Evolutionary conservation across 805 yeast genomes (phyloP), one percentile per base, ranked within the genome.

Genomic region (Metschnikowia continentalis): DNA sequence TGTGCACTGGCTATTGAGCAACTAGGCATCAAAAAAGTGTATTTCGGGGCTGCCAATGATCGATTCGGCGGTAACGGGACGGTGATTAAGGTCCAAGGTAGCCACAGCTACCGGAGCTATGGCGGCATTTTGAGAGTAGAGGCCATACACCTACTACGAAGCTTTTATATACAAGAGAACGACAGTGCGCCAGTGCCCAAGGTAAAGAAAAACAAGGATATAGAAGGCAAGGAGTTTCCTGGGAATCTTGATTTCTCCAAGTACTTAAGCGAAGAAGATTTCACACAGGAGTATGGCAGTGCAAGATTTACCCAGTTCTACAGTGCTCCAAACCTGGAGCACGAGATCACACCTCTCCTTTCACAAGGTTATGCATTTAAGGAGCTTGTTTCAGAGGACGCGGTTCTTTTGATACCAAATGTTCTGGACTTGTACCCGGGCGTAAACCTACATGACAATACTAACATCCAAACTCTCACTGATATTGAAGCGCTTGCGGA

Each of bases 31-130:
- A 68, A 80, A 32, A 72, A 74, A 38, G 96, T 92, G 1, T 83
- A 83, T 42, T 94, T 89, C 61, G 98, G 99, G 0, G 91, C 97
- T 62, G 94, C 90, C 0, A 94, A 94, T 65, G 98, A 92, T 55
- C 70, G 98, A 42, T 94, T 94, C 70, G 99, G 99, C 0, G 98
- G 99, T 0, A 91, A 91, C 65, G 98, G 98, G 0, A 84, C 96
- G 0, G 94, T 92, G 1, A 67, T 90, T 30, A 69, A 75, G 10
- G 76, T 89, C 1, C 60, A 64, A 39, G 56, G 55, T 49, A 54
- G 61, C 48, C 61, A 63, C 35, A 49, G 67, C 50, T 88, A 87
- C 62, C 56, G 61, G 0, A 81, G 86, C 2, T 78, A 78, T 46
- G 97, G 98, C 0, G 97, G 96, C 0, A 72, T 94, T 3, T 70